Percentiles rank a stretch among this genome's conserved stretches.
Evolutionary conservation across 129 eudicot genomes (phyloP).

Genomic region (Centaurea solstitialis): DNA sequence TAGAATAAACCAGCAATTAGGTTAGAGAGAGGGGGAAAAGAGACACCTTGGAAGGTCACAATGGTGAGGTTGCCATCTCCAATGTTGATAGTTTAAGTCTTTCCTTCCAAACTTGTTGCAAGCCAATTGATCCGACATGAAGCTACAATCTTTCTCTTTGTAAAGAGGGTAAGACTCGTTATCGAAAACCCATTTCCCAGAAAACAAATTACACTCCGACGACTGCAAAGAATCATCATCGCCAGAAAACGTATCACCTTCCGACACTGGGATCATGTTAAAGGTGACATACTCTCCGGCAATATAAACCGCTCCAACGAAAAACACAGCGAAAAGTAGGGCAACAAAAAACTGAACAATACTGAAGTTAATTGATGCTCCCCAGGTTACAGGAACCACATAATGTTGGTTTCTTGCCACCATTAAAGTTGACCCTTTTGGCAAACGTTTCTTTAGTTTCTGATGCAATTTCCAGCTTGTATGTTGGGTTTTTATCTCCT

Average conservation of each 20-base stretch:
- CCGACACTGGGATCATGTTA: conserved; percentile 14
- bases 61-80: conserved; percentile 80
- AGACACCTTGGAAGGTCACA: conserved; percentile 70
- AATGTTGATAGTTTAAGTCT: conserved; percentile 54
- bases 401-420: conserved; percentile 48
- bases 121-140: conserved; percentile 71
- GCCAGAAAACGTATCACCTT: not conserved
- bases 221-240: conserved; percentile 7
- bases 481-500: conserved; percentile 28
- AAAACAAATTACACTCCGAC: conserved; percentile 47
- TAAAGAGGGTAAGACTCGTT: conserved; percentile 62
- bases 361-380: conserved; percentile 57
- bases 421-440: not conserved
- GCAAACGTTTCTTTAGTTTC: not conserved
- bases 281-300: conserved; percentile 48
- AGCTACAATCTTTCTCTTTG: conserved; percentile 57
- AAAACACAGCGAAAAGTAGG: conserved; percentile 46
- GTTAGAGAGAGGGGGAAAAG: not conserved
- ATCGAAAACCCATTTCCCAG: conserved; percentile 76
- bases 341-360: conserved; percentile 53
- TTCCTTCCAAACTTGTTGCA: conserved; percentile 63
- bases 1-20: too few relatives aligned
- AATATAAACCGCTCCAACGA: conserved; percentile 59
- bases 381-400: conserved; percentile 39
- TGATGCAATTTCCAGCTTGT: conserved; percentile 2